Conservation (phyloP, 129 eudicot genomes). For the Deinandra increscens region DNA sequence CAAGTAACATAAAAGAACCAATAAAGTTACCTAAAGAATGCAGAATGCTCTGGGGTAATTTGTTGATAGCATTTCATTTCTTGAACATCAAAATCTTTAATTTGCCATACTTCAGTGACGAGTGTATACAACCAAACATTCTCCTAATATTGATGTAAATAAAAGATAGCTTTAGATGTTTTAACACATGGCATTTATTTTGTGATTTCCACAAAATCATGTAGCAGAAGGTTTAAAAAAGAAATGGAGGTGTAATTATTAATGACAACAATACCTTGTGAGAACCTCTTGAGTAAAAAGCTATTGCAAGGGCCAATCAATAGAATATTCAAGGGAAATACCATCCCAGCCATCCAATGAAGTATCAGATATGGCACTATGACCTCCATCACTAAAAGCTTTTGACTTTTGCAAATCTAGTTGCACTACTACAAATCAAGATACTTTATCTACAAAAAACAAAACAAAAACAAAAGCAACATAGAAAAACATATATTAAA, state of each 20-base stretch:
- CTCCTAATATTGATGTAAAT: background rate
- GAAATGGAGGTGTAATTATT: background rate
- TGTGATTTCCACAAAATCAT: background rate
- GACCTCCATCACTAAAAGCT: constrained; percentile 51
- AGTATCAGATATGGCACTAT: constrained; percentile 47
- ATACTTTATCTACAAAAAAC: no score
- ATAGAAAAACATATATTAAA: no score
- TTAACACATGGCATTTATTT: background rate
- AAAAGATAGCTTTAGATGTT: constrained; percentile 2
- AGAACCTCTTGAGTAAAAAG: constrained; percentile 88
- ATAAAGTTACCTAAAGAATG: no score
- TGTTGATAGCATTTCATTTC: no score
- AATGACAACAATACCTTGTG: constrained; percentile 51
- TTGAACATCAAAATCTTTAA: no score
- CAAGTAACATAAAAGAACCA: no score
- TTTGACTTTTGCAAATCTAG: constrained; percentile 31
- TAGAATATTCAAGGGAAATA: constrained; percentile 79
- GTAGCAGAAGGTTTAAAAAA: background rate
- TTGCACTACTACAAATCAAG: no score
- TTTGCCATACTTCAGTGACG: background rate
- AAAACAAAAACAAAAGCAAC: no score
- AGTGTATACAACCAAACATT: background rate
- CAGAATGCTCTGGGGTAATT: no score
- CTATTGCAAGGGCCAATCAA: constrained; percentile 96
- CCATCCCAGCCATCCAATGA: constrained; percentile 93